Conservation (phyloP, 148 eudicot genomes). For the Nepenthes gracilis region DNA sequence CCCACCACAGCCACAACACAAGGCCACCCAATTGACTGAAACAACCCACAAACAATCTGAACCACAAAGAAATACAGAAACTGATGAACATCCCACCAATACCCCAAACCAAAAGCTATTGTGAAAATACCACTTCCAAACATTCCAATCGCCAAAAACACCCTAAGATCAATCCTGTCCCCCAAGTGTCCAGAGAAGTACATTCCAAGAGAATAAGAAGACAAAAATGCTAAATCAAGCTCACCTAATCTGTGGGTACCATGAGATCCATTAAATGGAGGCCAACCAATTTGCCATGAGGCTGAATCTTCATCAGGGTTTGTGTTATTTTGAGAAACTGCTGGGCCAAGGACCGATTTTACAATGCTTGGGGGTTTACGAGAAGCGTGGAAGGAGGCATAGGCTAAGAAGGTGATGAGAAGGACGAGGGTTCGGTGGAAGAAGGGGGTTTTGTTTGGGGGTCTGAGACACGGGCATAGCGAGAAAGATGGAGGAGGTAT, state of each 20-base stretch:
- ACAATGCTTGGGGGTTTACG: constrained; percentile 98
- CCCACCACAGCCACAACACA: constrained; percentile 86
- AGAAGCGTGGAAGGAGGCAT: constrained; percentile 87
- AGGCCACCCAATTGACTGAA: constrained; percentile 97
- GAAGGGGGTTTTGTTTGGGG: constrained; percentile 22
- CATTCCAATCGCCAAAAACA: constrained; percentile 69
- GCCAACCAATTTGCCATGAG: constrained; percentile 43
- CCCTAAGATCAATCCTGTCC: constrained; percentile 58
- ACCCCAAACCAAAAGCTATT: constrained; percentile 64
- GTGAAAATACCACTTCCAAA: constrained; percentile 64
- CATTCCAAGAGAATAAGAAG: constrained; percentile 75
- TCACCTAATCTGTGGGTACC: constrained; percentile 93
- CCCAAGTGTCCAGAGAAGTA: constrained; percentile 82
- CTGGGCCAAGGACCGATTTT: constrained; percentile 59
- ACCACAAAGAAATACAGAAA: constrained; percentile 45
- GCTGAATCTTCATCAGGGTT: constrained; percentile 15
- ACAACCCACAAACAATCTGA: constrained; percentile 67
- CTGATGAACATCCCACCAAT: constrained; percentile 48
- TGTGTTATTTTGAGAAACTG: constrained; percentile 15
- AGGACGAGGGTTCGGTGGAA: constrained; percentile 55
- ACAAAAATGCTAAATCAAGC: constrained; percentile 82
- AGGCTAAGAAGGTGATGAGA: constrained; percentile 67
- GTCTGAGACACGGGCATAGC: constrained; percentile 27
- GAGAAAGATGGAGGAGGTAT: constrained; percentile 32
- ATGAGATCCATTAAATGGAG: constrained; percentile 61